Base-by-base conservation (phyloP, 345 rosid genomes). In the Carallia pectinifolia region DNA sequence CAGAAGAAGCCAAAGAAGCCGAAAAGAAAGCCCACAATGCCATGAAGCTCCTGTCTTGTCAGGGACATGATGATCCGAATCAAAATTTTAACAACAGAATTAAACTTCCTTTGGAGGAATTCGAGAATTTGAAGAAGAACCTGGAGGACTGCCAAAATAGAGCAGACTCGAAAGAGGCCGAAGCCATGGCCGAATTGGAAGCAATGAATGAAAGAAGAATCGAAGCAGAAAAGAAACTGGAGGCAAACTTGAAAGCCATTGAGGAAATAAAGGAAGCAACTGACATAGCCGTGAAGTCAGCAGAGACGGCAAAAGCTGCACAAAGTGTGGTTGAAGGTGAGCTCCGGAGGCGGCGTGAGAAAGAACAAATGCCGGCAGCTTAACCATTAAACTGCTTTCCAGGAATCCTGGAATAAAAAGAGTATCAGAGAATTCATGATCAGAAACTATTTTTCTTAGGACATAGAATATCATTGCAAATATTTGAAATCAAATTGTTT, bases 251-350 rank as follows among this genome's bases (percentile, higher is more conserved):
- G 68, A 81, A 81, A 72, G 89, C 88, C 6, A 77, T 89, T 1
- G 86, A 85, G 76, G 92, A 90, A 78, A 86, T 92, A 66, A 76
- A 89, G 40, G 77, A 80, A 7, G 97, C 92, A 7, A 92, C 89
- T 1, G 97, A 85, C 1, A 38, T 85, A 58, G 99, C 98, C 44
- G 67, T 89, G 77, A 89, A 77, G 76, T 84, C 94, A 33, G 89
- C 90, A 16, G 87, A 88, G 58, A 74, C 72, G 64, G 90, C 97
- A 6, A 90, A 87, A 70, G 85, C 93, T 0, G 97, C 96, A 4
- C 83, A 86, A 77, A 81, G 36, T 19, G 81, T 76, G 47, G 81
- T 95, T 6, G 88, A 90, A 63, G 83, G 69, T 33, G 97, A 95
- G 69, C 92, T 95, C 66, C 62, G 5, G n/a, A 89, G 71, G 72